Evolutionary conservation across 2,329 filamentous ascomycete genomes (phyloP).

Genomic region (Sarocladium oryzae): DNA sequence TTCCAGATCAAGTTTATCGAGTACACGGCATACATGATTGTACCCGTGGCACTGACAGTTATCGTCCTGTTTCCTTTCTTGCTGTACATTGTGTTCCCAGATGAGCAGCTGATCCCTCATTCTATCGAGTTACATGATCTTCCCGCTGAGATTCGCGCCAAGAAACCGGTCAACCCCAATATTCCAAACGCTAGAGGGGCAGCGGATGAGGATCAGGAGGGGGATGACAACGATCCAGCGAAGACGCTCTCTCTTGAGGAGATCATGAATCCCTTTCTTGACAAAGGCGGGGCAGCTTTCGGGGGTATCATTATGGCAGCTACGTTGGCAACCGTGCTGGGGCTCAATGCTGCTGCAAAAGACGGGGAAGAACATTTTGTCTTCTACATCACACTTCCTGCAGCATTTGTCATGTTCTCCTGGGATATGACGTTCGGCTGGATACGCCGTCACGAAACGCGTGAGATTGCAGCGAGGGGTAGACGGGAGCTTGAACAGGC

Average conservation of each 20-base stretch:
- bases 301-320: conserved; percentile 60
- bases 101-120: conserved; percentile 56
- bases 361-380: conserved; percentile 48
- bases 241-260: conserved; percentile 55
- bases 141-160: conserved; percentile 34
- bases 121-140: conserved; percentile 64
- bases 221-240: conserved; percentile 25
- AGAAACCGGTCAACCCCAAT: conserved; percentile 63
- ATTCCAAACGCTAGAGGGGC: conserved; percentile 57
- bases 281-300: conserved; percentile 58
- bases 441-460: conserved; percentile 55
- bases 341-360: conserved; percentile 55
- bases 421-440: conserved; percentile 62
- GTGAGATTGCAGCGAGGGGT: conserved; percentile 43
- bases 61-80: conserved; percentile 64
- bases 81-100: conserved; percentile 61
- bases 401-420: conserved; percentile 60
- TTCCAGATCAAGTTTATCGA: conserved; percentile 66
- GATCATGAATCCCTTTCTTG: conserved; percentile 69
- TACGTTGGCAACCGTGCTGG: conserved; percentile 59
- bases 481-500: neutral
- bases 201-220: conserved; percentile 36
- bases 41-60: conserved; percentile 62
- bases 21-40: conserved; percentile 73
- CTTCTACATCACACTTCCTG: conserved; percentile 64